Base-by-base conservation (phyloP, 257 asterid genomes). In the Solanum ahanhuiri region DNA sequence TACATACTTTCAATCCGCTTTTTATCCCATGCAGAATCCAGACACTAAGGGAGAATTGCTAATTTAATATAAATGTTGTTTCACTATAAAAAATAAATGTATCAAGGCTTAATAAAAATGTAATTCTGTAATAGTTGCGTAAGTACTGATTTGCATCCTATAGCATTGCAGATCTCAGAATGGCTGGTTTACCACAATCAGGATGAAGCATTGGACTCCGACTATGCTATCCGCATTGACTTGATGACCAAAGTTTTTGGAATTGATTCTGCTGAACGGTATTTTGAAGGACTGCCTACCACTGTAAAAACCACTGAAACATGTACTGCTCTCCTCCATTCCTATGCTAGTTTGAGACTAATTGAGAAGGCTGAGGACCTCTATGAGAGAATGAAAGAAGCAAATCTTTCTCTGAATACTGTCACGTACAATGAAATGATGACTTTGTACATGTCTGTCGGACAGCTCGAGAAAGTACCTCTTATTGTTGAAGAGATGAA, bases 241-340 rank as follows among this genome's bases (percentile, higher is more conserved):
- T 89, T 96, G 87, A 94, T 96, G 97, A 88, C 95, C 88, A 95
- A 92, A 87, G 98, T 95, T 81, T 96, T 96, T n/a, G 98, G 98
- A 86, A 92, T 95, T 66, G 95, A 95, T 87, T 94, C 97, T 86
- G 98, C 99, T 35, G 98, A 96, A 69, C 95, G 98, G 87, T 96
- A 95, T 90, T 96, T 96, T 67, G 97, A 94, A 87, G 95, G 85
- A 48, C 93, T 96, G 31, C 98, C 97, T 37, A 84, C 93, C 60
- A 60, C 90, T 8, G 92, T 88, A 28, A 95, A 94, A 92, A 93
- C 99, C n/a, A 88, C 87, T 12, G 98, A 94, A 88, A 94, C 98
- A 34, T 95, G 92, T 91, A 96, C 99, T 33, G 98, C 98, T 85
- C 98, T 96, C 86, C 98, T 96, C 82, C 99, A 96, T 87, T 94